A percentile compares a stretch with the other conserved stretches of the same genome.
These are phyloP conservation scores for Coemansia brasiliensis DNA, from an alignment of 192 early-diverging fungal genomes.

Conservation along the genomic window DNA sequence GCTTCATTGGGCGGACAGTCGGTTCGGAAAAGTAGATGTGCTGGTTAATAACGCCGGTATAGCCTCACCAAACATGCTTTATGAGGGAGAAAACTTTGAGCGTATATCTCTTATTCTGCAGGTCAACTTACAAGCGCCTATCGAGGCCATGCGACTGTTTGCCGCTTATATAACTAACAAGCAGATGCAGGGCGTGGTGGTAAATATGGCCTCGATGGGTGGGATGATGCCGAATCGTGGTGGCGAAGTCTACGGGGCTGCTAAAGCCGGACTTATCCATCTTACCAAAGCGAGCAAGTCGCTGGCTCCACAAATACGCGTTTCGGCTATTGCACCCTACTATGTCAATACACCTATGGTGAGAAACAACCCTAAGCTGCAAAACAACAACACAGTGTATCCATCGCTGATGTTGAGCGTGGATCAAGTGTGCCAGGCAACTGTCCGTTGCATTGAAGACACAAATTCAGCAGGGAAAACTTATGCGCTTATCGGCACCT, in stretches of 20 bases:
- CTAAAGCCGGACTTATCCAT: conserved; percentile 40
- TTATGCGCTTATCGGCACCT: conserved; percentile 28
- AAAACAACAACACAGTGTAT: conserved; percentile 35
- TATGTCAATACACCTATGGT: conserved; percentile 51
- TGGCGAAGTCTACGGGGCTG: conserved; percentile 46
- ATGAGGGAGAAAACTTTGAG: conserved; percentile 32
- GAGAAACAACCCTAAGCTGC: conserved; percentile 40
- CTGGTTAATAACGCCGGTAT: conserved; percentile 46
- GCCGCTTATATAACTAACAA: conserved; percentile 9
- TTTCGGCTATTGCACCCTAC: conserved; percentile 40
- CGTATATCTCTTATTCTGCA: conserved; percentile 15
- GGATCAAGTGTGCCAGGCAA: conserved; percentile 32
- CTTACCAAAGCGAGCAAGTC: conserved; percentile 33
- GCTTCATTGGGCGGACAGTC: conserved; percentile 12
- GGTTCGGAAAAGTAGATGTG: conserved; percentile 32
- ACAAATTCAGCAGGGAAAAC: conserved; percentile 22
- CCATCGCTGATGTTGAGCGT: conserved; percentile 35
- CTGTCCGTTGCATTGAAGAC: conserved; percentile 19
- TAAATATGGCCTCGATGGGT: conserved; percentile 48
- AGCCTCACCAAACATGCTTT: conserved; percentile 26
- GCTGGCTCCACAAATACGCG: conserved; percentile 29
- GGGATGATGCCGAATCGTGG: conserved; percentile 38
- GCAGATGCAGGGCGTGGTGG: conserved; percentile 15
- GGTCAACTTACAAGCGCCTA: conserved; percentile 41
- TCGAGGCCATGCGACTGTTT: conserved; percentile 36